Conservation (phyloP, 371 early-diverging fungal species). For the Mycotypha africana region DNA sequence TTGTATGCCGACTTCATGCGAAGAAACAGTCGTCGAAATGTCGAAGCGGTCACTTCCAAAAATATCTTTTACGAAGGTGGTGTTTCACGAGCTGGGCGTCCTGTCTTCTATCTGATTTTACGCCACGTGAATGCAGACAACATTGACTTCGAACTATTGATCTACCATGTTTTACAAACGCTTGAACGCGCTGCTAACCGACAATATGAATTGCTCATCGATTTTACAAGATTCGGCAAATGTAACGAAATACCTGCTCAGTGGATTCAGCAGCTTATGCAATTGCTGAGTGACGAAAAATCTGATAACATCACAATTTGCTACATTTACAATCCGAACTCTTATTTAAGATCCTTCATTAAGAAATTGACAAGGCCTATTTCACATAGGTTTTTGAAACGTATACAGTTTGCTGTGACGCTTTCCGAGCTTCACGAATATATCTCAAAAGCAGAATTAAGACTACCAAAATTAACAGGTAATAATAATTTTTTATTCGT, state of each 20-base stretch:
- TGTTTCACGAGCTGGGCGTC: constrained; percentile 64
- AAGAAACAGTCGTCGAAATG: constrained; percentile 55
- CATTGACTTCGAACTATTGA: constrained; percentile 77
- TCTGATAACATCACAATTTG: constrained; percentile 39
- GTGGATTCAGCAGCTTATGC: constrained; percentile 65
- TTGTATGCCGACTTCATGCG: constrained; percentile 73
- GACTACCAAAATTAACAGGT: constrained; percentile 68
- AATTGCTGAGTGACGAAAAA: constrained; percentile 60
- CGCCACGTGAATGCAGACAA: constrained; percentile 65
- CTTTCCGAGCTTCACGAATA: constrained; percentile 63
- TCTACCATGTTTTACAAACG: constrained; percentile 61
- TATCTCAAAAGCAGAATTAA: constrained; percentile 60
- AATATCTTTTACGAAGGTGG: constrained; percentile 76
- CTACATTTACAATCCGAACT: constrained; percentile 74
- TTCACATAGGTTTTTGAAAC: constrained; percentile 49
- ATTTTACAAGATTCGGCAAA: constrained; percentile 67
- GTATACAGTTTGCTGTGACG: constrained; percentile 55
- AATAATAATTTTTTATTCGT: too few relatives aligned
- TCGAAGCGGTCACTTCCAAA: constrained; percentile 54
- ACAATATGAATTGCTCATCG: constrained; percentile 73
- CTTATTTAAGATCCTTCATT: constrained; percentile 57
- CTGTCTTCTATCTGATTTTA: constrained; percentile 78
- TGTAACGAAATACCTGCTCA: constrained; percentile 71
- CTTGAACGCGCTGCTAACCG: constrained; percentile 45
- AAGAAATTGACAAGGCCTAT: constrained; percentile 45